Base-by-base conservation (phyloP, 306 rosid species). In the Canavalia gladiata region DNA sequence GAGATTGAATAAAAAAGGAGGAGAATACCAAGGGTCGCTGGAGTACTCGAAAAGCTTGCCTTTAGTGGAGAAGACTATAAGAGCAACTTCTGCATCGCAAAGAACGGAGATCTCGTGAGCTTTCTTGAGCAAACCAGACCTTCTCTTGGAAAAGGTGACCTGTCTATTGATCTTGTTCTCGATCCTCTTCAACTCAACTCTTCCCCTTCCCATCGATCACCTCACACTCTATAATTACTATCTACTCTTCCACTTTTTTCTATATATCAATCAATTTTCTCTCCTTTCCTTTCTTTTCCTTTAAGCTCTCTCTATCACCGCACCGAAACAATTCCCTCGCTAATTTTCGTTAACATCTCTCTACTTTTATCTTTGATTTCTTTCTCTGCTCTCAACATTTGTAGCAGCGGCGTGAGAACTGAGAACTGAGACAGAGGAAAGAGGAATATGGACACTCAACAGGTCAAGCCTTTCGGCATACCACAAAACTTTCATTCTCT, bases 91-190 rank as follows among this genome's bases (percentile, higher is more conserved):
- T 29, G 99, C 97, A 82, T 95, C 98, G 43, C 98, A 92, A 65
- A 95, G 97, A 37, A 95, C 94, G 1, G 99, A 95, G 88, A 95
- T 92, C 84, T 93, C 99, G 49, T 89, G 83, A 1, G 97, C 94
- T 86, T 95, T 95, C 97, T 95, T 95, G 13, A 93, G 75, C 84
- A 95, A 65, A 50, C 99, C 99, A 1, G 94, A 83, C 70, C 97
- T 86, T 50, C 99, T 90, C 88, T 95, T 95, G 0, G 99, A 93
- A 86, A 95, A 95, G 3, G 99, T 91, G 2, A 95, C 99, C 43
- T 95, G 99, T 49, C 97, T 86, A 8, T 91, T 93, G 85, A 95
- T 90, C 87, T 93, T 93, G 91, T 95, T 95, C 88, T 95, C 99
- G 55, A 95, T 95, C 79, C 97, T 90, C 92, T 90, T 95, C 93